These are phyloP conservation scores for Casuarina equisetifolia DNA, from an alignment of 306 rosid genomes.

Conservation along the genomic window DNA sequence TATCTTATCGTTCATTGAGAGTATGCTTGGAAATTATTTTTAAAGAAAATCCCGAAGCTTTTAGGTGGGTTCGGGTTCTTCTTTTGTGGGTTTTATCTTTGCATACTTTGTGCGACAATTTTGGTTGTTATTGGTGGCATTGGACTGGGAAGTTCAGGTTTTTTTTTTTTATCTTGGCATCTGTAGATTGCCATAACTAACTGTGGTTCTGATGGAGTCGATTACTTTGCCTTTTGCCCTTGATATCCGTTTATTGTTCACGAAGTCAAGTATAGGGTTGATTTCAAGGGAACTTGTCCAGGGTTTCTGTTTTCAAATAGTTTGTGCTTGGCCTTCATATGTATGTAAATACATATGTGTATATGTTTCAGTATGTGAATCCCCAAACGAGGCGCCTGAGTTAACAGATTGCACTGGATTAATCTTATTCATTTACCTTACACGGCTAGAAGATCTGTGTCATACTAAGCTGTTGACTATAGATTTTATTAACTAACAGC, in stretches of 20 bases:
- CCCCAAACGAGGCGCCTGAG: neutral
- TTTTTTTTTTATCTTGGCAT: conserved; percentile 15
- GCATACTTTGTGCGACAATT: conserved; percentile 6
- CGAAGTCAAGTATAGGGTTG: neutral
- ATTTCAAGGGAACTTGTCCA: neutral
- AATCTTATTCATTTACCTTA: neutral
- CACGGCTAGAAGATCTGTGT: neutral
- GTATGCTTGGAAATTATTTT: neutral
- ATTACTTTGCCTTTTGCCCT: neutral
- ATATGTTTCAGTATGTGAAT: neutral
- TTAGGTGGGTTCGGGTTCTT: conserved; percentile 13
- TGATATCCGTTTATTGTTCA: neutral
- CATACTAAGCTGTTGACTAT: neutral
- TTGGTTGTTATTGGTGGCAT: conserved; percentile 12
- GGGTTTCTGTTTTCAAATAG: neutral
- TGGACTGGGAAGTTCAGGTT: conserved; percentile 5
- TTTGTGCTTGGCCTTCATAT: neutral
- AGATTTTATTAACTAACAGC: neutral
- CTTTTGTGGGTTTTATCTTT: conserved; percentile 17
- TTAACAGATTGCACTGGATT: neutral
- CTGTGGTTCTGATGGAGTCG: neutral
- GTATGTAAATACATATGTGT: neutral
- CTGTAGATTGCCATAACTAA: conserved; percentile 11
- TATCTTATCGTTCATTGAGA: neutral
- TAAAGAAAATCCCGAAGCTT: conserved; percentile 12